These are phyloP conservation scores for Golubevia pallescens DNA, from an alignment of 1,284 basidiomycete genomes.

Conservation along the genomic window DNA sequence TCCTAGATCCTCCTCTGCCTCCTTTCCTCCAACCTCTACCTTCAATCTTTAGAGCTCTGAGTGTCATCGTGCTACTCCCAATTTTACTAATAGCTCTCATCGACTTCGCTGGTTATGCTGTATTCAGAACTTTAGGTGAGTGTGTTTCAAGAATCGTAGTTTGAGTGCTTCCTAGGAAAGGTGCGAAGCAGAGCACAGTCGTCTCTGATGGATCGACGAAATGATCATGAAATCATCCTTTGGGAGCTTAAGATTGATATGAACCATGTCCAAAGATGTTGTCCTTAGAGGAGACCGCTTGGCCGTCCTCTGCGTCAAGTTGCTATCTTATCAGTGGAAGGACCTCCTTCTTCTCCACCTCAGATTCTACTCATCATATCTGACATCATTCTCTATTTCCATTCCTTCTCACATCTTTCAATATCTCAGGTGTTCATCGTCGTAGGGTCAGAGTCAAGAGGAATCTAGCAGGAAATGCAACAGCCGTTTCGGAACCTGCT, in stretches of 20 bases:
- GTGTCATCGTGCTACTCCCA: slow-evolving; percentile 32
- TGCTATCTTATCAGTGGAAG: background rate
- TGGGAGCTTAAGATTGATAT: no score
- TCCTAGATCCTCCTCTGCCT: slow-evolving; percentile 13
- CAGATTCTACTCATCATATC: background rate
- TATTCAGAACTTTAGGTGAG: slow-evolving; percentile 49
- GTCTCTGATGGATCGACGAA: no score
- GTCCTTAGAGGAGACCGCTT: no score
- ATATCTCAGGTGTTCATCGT: slow-evolving; percentile 27
- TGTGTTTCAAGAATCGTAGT: no score
- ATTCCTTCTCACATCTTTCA: no score
- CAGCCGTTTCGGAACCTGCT: slow-evolving; percentile 10
- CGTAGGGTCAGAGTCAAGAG: slow-evolving; percentile 30
- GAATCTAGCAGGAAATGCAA: background rate
- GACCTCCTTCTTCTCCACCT: background rate
- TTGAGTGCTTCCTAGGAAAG: no score
- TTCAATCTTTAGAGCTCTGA: no score
- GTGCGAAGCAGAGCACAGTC: no score
- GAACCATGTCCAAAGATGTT: no score
- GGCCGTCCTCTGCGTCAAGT: no score
- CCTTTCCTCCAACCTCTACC: slow-evolving; percentile 13
- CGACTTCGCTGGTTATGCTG: slow-evolving; percentile 53
- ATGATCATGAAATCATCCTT: no score
- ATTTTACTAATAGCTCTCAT: slow-evolving; percentile 30
- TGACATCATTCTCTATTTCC: background rate